These are phyloP conservation scores for Nannizziopsis arthrosporioides DNA, from an alignment of 2,329 filamentous ascomycete genomes.

Conservation along the genomic window DNA sequence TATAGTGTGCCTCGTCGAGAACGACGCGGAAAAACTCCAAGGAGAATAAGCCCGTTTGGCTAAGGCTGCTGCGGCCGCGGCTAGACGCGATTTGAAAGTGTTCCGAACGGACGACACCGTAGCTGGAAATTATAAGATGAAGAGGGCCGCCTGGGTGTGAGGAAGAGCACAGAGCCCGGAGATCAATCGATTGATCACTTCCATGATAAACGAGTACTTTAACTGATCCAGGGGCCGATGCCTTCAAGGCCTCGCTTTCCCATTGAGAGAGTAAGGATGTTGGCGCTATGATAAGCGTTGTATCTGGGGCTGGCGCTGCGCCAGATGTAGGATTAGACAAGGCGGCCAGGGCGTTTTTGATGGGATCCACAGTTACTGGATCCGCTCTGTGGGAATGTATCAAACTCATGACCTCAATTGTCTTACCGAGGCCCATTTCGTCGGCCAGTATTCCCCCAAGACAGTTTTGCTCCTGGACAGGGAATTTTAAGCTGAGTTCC, in stretches of 20 bases:
- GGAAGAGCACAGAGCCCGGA: slow-evolving; percentile 66
- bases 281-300: slow-evolving; percentile 88
- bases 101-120: slow-evolving; percentile 82
- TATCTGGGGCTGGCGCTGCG: slow-evolving; percentile 64
- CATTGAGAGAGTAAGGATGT: slow-evolving; percentile 96
- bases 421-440: slow-evolving; percentile 95
- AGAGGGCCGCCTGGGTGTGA: slow-evolving; percentile 65
- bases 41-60: slow-evolving; percentile 68
- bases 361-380: slow-evolving; percentile 18
- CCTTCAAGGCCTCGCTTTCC: slow-evolving; percentile 89
- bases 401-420: slow-evolving; percentile 93
- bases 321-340: slow-evolving; percentile 36
- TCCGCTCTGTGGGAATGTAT: slow-evolving; percentile 71
- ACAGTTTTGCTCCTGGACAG: slow-evolving; percentile 86
- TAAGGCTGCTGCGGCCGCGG: slow-evolving; percentile 50
- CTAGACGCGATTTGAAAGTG: slow-evolving; percentile 56
- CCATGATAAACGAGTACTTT: slow-evolving; percentile 88
- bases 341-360: neutral
- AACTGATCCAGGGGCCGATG: slow-evolving; percentile 70
- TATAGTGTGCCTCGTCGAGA: slow-evolving; percentile 85
- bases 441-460: slow-evolving; percentile 87
- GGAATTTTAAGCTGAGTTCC: slow-evolving; percentile 82
- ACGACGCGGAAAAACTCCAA: slow-evolving; percentile 91
- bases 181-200: slow-evolving; percentile 64
- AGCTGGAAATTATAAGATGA: slow-evolving; percentile 88